phyloP scores from a whole-genome alignment of 2,329 filamentous ascomycete species.

The Ascochyta fabae region DNA sequence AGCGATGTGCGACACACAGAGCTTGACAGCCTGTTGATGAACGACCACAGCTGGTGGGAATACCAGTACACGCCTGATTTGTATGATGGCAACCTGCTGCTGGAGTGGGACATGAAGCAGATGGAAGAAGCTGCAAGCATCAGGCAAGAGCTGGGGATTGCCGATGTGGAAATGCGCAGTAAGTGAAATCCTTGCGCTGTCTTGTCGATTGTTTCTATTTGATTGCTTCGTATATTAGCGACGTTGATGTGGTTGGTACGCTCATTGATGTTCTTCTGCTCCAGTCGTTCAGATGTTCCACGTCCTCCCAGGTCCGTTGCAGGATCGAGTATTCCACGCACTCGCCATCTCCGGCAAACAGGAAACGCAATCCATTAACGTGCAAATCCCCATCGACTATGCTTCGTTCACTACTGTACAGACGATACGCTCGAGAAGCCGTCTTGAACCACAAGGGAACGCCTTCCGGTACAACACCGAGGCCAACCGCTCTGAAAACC shows the following conservation, averaged over 20 bases:
- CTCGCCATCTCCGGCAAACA: conserved; percentile 62
- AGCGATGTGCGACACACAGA: conserved; percentile 63
- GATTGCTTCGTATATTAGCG: not conserved
- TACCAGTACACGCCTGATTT: conserved; percentile 65
- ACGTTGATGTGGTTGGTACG: not conserved
- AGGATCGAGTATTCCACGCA: conserved; percentile 70
- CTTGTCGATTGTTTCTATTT: not conserved
- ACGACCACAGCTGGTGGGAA: conserved; percentile 64
- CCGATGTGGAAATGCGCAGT: conserved; percentile 49
- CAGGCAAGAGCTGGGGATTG: conserved; percentile 19
- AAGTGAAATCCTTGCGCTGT: conserved; percentile 20
- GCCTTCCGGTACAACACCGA: conserved; percentile 13
- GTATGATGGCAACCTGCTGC: conserved; percentile 55
- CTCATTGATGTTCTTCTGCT: conserved; percentile 11
- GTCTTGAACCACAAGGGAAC: conserved; percentile 18
- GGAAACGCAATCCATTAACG: conserved; percentile 51
- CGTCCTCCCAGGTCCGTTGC: conserved; percentile 63
- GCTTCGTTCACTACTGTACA: conserved; percentile 45
- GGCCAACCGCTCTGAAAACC: conserved; percentile 8
- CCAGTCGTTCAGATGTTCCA: conserved; percentile 70
- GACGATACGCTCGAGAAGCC: conserved; percentile 24
- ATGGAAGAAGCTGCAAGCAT: conserved; percentile 31
- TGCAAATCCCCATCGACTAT: conserved; percentile 62
- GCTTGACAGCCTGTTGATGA: conserved; percentile 66
- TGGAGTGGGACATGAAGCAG: conserved; percentile 51